Evolutionary conservation across 768 basidiomycete genomes (phyloP).

Genomic region (Tricholoma sp.): DNA sequence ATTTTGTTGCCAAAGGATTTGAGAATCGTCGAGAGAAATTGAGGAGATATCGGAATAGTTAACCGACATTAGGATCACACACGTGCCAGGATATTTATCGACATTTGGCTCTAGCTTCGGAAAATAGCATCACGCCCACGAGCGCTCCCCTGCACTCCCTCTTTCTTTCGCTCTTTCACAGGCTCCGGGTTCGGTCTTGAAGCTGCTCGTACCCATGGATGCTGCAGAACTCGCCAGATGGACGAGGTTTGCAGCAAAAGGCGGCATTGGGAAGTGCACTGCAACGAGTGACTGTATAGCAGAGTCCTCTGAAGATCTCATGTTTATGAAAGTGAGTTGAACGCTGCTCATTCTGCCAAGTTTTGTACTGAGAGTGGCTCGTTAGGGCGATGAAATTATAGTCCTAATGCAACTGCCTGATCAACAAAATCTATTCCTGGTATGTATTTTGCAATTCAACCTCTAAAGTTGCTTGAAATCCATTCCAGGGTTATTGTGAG

Average conservation of each 20-base stretch:
- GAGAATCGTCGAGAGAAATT: too few relatives aligned
- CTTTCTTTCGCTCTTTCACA: not conserved
- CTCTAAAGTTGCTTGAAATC: not conserved
- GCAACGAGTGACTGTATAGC: constrained; percentile 74
- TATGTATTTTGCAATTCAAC: constrained; percentile 28
- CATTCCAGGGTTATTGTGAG: constrained; percentile 73
- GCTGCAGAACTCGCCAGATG: constrained; percentile 69
- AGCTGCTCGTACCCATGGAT: constrained; percentile 45
- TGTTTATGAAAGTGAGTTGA: constrained; percentile 75
- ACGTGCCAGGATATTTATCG: not conserved
- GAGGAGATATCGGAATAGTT: too few relatives aligned
- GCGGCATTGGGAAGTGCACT: constrained; percentile 78
- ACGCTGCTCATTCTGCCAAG: constrained; percentile 1
- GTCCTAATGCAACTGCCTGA: constrained; percentile 69
- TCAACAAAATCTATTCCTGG: constrained; percentile 53
- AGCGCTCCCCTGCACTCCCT: too few relatives aligned
- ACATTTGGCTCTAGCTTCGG: not conserved
- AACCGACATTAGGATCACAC: not conserved
- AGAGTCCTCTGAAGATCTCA: constrained; percentile 68
- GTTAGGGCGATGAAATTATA: constrained; percentile 71
- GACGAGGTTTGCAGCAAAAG: constrained; percentile 82
- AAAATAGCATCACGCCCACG: not conserved
- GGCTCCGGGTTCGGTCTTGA: not conserved
- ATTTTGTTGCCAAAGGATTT: too few relatives aligned
- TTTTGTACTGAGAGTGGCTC: constrained; percentile 1